Evolutionary conservation across 2,329 filamentous ascomycete genomes (phyloP).

Genomic region (Arthrobotrys conoides): DNA sequence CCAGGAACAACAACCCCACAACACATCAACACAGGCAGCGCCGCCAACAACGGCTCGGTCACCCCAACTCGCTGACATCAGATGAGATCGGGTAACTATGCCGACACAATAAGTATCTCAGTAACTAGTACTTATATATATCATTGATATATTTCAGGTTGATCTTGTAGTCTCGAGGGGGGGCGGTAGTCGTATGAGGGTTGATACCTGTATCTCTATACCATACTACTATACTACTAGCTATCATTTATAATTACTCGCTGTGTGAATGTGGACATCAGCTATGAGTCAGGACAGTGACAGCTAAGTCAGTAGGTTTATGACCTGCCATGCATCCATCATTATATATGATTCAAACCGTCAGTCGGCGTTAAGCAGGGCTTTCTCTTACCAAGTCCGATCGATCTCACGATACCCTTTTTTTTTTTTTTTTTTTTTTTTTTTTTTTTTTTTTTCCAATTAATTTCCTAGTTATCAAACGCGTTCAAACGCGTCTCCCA

Average conservation of each 20-base stretch:
- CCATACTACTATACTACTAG: too few species aligned
- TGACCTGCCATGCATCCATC: too few species aligned
- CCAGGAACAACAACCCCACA: neutral
- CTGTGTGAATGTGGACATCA: neutral
- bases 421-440: neutral
- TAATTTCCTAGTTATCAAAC: neutral
- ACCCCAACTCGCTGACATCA: neutral
- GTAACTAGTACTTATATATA: too few species aligned
- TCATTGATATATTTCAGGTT: too few species aligned
- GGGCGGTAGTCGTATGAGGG: too few species aligned
- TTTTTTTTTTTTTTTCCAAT: neutral
- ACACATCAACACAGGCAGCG: conserved; percentile 31
- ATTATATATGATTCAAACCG: too few species aligned
- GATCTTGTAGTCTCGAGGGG: too few species aligned
- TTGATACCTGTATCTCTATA: too few species aligned
- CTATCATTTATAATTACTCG: too few species aligned
- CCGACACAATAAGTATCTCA: too few species aligned
- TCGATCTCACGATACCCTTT: conserved; percentile 3
- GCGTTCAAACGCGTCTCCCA: conserved; percentile 12
- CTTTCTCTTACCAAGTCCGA: neutral
- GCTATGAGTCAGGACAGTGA: neutral
- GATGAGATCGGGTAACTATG: neutral
- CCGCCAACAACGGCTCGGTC: neutral
- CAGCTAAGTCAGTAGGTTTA: too few species aligned
- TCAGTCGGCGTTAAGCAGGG: neutral